phyloP scores from a whole-genome alignment of 1,139 yeast species.

The Debaryomycetaceae sp. region DNA sequence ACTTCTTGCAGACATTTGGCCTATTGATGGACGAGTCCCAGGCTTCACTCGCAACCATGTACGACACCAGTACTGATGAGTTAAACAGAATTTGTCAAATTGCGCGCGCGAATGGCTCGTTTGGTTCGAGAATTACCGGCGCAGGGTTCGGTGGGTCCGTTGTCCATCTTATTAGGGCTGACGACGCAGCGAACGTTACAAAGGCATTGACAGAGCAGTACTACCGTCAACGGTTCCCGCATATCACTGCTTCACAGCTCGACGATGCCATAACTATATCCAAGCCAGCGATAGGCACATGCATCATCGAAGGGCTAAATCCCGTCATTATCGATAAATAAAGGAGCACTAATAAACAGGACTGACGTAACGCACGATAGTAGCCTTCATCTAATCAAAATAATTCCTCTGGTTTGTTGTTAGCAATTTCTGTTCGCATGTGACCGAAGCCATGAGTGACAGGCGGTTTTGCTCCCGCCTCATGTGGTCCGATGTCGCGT shows the following conservation, averaged over 20 bases:
- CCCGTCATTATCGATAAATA: slow-evolving; percentile 6
- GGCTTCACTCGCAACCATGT: slow-evolving; percentile 42
- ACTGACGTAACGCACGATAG: too few relatives aligned
- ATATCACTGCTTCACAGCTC: slow-evolving; percentile 39
- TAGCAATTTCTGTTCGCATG: too few relatives aligned
- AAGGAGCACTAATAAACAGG: too few relatives aligned
- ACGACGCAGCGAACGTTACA: slow-evolving; percentile 40
- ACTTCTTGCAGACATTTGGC: slow-evolving; percentile 44
- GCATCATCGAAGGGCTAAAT: slow-evolving; percentile 24
- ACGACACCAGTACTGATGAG: slow-evolving; percentile 54
- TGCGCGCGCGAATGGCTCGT: slow-evolving; percentile 54
- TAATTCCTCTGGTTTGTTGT: too few relatives aligned
- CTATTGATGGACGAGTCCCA: slow-evolving; percentile 58
- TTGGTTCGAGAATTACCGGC: slow-evolving; percentile 70
- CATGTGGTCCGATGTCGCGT: too few relatives aligned
- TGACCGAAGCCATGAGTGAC: too few relatives aligned
- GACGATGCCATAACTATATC: slow-evolving; percentile 53
- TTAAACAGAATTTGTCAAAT: slow-evolving; percentile 50
- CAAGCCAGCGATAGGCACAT: slow-evolving; percentile 58
- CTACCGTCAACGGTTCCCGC: slow-evolving; percentile 48
- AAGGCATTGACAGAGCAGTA: slow-evolving; percentile 46
- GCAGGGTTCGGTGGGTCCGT: slow-evolving; percentile 83
- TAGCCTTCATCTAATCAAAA: too few relatives aligned
- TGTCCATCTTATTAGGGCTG: slow-evolving; percentile 55
- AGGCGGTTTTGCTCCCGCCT: too few relatives aligned